phyloP scores from a whole-genome alignment of 1,284 basidiomycete species.

The Leccinum subrobustum region DNA sequence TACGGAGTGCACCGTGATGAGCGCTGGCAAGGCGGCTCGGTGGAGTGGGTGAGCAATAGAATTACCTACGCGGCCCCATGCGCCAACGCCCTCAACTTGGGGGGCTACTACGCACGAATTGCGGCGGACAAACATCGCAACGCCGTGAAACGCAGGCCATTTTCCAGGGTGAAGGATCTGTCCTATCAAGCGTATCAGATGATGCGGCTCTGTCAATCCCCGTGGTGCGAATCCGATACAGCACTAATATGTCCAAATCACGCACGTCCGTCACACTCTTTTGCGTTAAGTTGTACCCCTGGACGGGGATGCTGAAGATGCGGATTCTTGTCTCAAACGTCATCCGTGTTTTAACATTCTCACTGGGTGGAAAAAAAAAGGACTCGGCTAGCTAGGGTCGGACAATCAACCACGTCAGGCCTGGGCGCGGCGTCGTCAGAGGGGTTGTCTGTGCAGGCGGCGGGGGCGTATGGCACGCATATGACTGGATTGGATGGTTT shows the following conservation, averaged over 20 bases:
- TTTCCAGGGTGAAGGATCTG: slow-evolving; percentile 11
- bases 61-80: not conserved
- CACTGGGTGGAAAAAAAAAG: not conserved
- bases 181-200: slow-evolving; percentile 34
- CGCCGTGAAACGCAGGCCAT: slow-evolving; percentile 27
- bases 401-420: slow-evolving; percentile 2
- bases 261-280: slow-evolving; percentile 2
- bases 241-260: slow-evolving; percentile 4
- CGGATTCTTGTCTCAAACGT: slow-evolving; percentile 4
- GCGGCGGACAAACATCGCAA: slow-evolving; percentile 22
- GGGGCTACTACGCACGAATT: not conserved
- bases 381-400: slow-evolving; percentile 3
- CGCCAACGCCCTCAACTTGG: not conserved
- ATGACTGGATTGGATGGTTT: slow-evolving; percentile 10
- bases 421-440: slow-evolving; percentile 4
- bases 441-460: not conserved
- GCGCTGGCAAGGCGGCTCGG: slow-evolving; percentile 9
- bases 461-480: not conserved
- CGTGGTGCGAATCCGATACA: slow-evolving; percentile 16
- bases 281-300: not conserved
- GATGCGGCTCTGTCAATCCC: slow-evolving; percentile 12
- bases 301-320: not conserved
- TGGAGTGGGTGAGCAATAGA: slow-evolving; percentile 7
- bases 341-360: not conserved
- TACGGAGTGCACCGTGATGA: slow-evolving; percentile 13